phyloP scores from a whole-genome alignment of 805 yeast genomes.

The Teunomyces panamensis region DNA sequence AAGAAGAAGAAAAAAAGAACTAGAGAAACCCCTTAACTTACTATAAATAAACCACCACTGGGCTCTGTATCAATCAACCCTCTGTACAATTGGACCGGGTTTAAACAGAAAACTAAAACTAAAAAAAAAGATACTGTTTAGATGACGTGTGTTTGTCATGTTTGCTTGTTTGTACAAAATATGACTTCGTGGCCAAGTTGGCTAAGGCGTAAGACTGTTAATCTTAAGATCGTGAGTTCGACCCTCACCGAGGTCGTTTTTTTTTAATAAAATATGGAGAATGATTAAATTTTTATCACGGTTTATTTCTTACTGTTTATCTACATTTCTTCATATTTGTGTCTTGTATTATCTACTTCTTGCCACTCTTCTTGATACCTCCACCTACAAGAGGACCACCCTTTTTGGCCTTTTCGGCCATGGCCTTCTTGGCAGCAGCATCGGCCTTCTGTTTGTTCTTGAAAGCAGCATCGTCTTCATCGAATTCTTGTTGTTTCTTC shows the following conservation, averaged over 20 bases:
- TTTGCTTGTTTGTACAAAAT: not conserved
- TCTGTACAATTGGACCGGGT: too few relatives aligned
- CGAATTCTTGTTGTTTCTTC: conserved; percentile 71
- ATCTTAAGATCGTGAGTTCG: conserved; percentile 18
- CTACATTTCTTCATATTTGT: not conserved
- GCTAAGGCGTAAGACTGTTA: conserved; percentile 18
- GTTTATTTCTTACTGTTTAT: not conserved
- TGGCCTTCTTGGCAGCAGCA: conserved; percentile 86
- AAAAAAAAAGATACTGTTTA: too few relatives aligned
- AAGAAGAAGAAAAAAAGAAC: too few relatives aligned
- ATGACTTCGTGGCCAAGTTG: conserved; percentile 17
- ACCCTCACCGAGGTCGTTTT: conserved; percentile 17
- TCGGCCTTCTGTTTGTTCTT: conserved; percentile 94
- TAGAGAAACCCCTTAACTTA: too few relatives aligned
- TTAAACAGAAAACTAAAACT: too few relatives aligned
- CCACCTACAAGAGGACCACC: conserved; percentile 94
- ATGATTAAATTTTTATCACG: not conserved
- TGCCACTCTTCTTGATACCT: conserved; percentile 86
- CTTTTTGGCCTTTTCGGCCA: conserved; percentile 81
- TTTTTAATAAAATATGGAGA: not conserved
- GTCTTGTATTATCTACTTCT: conserved; percentile 7
- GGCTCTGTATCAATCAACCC: too few relatives aligned
- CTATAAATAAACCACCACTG: too few relatives aligned
- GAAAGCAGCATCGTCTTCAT: conserved; percentile 88
- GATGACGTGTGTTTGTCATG: too few relatives aligned